phyloP scores from a whole-genome alignment of 192 early-diverging fungal species.

The Coemansia umbellata region DNA sequence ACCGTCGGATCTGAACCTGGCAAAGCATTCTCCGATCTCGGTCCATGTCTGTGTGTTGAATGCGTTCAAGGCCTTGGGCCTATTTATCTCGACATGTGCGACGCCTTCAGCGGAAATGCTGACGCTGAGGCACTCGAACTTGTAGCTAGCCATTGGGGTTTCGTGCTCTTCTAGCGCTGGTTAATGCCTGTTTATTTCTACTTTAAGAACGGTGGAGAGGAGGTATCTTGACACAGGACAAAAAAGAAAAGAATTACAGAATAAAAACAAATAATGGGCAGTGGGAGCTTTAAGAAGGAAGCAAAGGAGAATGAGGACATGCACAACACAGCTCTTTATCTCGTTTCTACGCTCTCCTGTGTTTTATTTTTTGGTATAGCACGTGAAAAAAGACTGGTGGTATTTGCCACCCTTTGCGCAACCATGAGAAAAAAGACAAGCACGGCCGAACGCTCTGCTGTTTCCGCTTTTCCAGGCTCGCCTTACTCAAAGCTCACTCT shows the following conservation, averaged over 20 bases:
- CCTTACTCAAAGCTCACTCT: constrained; percentile 7
- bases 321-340: too few relatives aligned
- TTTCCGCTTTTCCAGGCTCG: neutral
- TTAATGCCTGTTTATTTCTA: neutral
- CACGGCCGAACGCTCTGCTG: neutral
- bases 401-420: too few relatives aligned
- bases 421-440: too few relatives aligned
- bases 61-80: constrained; percentile 80
- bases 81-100: constrained; percentile 77
- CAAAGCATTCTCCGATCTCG: constrained; percentile 65
- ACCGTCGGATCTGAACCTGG: constrained; percentile 54
- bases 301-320: too few relatives aligned
- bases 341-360: too few relatives aligned
- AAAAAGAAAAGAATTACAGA: neutral
- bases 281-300: neutral
- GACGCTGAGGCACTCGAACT: constrained; percentile 61
- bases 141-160: constrained; percentile 24
- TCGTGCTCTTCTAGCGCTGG: too few relatives aligned
- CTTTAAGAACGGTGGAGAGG: neutral
- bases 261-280: neutral
- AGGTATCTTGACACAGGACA: too few relatives aligned
- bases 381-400: constrained; percentile 2
- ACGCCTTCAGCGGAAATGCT: constrained; percentile 58
- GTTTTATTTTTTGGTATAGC: too few relatives aligned
- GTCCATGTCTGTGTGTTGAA: constrained; percentile 66